Percentiles rank a stretch among this genome's conserved stretches.
Conservation (phyloP, 1,139 yeast genomes). For the Ogataea hybrid region DNA sequence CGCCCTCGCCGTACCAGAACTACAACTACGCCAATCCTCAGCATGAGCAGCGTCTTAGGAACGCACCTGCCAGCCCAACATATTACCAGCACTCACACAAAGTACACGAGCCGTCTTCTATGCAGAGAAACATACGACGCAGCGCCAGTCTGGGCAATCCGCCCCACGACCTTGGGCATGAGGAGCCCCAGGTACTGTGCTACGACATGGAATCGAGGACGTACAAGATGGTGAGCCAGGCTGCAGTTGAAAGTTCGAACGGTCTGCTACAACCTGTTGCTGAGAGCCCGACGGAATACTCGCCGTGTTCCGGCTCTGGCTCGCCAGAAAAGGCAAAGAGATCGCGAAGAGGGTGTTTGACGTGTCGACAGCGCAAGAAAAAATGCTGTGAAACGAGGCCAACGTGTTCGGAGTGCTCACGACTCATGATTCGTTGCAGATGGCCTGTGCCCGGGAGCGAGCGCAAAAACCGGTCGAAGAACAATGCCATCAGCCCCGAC, state of each 20-base stretch:
- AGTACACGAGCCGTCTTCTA: not conserved
- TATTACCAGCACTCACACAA: not conserved
- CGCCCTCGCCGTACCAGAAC: not conserved
- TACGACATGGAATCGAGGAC: slow-evolving; percentile 13
- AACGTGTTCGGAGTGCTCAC: too few species aligned
- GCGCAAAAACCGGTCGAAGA: too few species aligned
- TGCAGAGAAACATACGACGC: not conserved
- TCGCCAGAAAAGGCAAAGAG: too few species aligned
- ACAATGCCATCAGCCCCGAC: slow-evolving; percentile 27
- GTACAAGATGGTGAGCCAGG: slow-evolving; percentile 5
- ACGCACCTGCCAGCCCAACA: slow-evolving; percentile 2
- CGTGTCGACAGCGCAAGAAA: too few species aligned
- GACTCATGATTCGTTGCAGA: too few species aligned
- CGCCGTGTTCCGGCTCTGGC: not conserved
- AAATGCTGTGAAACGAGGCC: too few species aligned
- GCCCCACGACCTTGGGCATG: not conserved
- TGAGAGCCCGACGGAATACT: slow-evolving; percentile 1
- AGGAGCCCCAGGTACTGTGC: not conserved
- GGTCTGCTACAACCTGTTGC: slow-evolving; percentile 1
- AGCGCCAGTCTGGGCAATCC: slow-evolving; percentile 3
- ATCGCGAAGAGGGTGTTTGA: too few species aligned
- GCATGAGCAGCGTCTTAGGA: not conserved
- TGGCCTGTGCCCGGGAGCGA: too few species aligned
- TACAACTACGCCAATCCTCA: not conserved
- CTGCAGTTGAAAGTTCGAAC: not conserved